phyloP scores from a whole-genome alignment of 2,329 filamentous ascomycete genomes.

The Xylariaceae sp. region DNA sequence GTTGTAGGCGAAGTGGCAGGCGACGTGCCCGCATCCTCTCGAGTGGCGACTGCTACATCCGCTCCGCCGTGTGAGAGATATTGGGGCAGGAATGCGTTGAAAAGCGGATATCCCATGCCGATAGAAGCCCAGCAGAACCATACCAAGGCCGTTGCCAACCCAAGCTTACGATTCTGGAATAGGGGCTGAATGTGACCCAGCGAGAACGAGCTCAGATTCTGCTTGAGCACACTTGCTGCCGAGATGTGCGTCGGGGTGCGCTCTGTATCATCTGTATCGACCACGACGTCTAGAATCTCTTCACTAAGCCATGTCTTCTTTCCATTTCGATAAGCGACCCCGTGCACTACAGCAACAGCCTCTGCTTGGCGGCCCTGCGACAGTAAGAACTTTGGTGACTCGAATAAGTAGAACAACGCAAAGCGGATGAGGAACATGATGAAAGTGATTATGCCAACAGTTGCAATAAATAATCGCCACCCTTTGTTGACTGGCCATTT shows the following conservation, averaged over 20 bases:
- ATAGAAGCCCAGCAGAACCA: slow-evolving; percentile 83
- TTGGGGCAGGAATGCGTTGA: slow-evolving; percentile 87
- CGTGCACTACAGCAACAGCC: slow-evolving; percentile 76
- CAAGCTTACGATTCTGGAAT: slow-evolving; percentile 54
- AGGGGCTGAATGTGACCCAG: slow-evolving; percentile 65
- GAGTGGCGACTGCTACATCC: slow-evolving; percentile 34
- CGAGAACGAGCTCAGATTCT: slow-evolving; percentile 65
- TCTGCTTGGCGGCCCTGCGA: slow-evolving; percentile 73
- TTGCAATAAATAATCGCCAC: slow-evolving; percentile 72
- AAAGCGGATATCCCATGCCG: slow-evolving; percentile 83
- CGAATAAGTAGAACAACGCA: slow-evolving; percentile 76
- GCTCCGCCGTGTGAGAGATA: slow-evolving; percentile 65
- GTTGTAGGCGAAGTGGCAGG: slow-evolving; percentile 41
- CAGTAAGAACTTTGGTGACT: slow-evolving; percentile 82
- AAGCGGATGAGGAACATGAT: slow-evolving; percentile 76
- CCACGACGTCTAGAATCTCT: slow-evolving; percentile 61
- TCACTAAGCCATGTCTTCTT: slow-evolving; percentile 74
- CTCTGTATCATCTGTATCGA: slow-evolving; percentile 38
- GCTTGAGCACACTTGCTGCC: slow-evolving; percentile 46
- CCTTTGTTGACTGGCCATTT: slow-evolving; percentile 67
- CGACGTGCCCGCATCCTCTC: slow-evolving; percentile 24
- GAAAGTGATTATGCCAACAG: slow-evolving; percentile 70
- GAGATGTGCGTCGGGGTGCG: slow-evolving; percentile 25
- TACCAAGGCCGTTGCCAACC: slow-evolving; percentile 52
- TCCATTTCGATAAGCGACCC: slow-evolving; percentile 69